Evolutionary conservation across 805 yeast species (phyloP), one percentile per base, ranked within the genome.

Genomic region (Ogataea ramenticola): DNA sequence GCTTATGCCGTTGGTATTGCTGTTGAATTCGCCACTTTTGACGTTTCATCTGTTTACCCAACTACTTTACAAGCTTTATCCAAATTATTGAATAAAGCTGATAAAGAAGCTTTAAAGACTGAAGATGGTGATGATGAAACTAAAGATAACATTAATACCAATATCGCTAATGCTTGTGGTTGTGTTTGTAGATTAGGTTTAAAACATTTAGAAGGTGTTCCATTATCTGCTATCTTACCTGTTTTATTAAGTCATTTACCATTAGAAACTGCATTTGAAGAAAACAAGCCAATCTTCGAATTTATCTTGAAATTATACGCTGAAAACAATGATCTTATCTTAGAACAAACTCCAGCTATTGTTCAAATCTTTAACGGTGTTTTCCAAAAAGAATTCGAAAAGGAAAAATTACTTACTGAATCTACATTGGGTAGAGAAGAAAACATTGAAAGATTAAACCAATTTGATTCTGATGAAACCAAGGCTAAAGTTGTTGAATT

Each of bases 1-100:
- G 96, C 97, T 16, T 93, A 88, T 62, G 99, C 98, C 71, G 80
- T 86, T 53, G 99, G 99, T 55, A 65, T 89, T 48, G 66, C 89
- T 48, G 64, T 80, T 47, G 78, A 77, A 56, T 54, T 67, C 65
- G 69, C 81, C 26, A 48, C 63, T 16, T 65, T 66, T 44, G 86
- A 81, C 55, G 73, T 82, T 51, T 68, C 84, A 34, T 64, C 80
- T 33, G 68, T 77, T 39, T 91, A 82, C 67, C 81, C 80, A 49
- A 71, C 78, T 40, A 77, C 91, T 46, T 74, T 93, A 62, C 71
- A 71, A 56, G 72, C 80, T 38, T 65, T 85, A 52, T 82, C 83
- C 47, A 82, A 82, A 60, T 70, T 89, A 55, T 72, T 93, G 59
- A 79, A 77, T 65, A 84, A 83, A 63, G 89, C 88, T 48, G 87